Evolutionary conservation across 2,329 filamentous ascomycete species (phyloP), one percentile per base, ranked within the genome.

Genomic region (Trichoderma sp.): DNA sequence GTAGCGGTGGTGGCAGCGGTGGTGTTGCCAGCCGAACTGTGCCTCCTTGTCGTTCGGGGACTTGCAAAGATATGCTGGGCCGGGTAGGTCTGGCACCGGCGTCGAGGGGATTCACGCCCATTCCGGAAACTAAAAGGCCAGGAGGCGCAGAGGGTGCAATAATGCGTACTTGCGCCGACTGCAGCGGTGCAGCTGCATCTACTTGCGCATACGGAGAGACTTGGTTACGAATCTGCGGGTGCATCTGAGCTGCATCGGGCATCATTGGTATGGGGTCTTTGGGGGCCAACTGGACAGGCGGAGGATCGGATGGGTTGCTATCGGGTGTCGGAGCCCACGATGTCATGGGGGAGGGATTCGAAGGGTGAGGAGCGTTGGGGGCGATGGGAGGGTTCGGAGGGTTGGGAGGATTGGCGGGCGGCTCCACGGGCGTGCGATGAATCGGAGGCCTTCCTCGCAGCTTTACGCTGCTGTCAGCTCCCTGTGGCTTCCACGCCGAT

Each of bases 401-500:
- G 11, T 49, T 49, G 4, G 88, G 89, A 66, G 61, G 60, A 24
- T 65, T 65, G 72, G 89, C 92, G 0, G 90, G 88, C 0, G 88
- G 88, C 71, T 92, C 89, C 16, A 87, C 84, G 0, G 85, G 84
- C 70, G 74, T 77, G 69, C 73, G 82, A 73, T 90, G 92, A 68
- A 89, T 91, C 0, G 93, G 92, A 52, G 94, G 94, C 69, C 94
- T 85, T 7, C 94, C 94, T 72, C 94, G 85, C 16, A 91, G 84
- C 77, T 94, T 96, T 2, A 90, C 90, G 4, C 85, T 87, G n/a
- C 37, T 37, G 14, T 88, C 83, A 49, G 85, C 83, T 18, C 87
- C 87, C 69, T 86, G 87, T 71, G 88, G 88, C 67, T 91, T 89
- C 94, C 94, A 97, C 0, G 94, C 94, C 11, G 94, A 97, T 0